Base-by-base conservation (phyloP, 2,329 filamentous ascomycete genomes). In the Epichloe scottii region DNA sequence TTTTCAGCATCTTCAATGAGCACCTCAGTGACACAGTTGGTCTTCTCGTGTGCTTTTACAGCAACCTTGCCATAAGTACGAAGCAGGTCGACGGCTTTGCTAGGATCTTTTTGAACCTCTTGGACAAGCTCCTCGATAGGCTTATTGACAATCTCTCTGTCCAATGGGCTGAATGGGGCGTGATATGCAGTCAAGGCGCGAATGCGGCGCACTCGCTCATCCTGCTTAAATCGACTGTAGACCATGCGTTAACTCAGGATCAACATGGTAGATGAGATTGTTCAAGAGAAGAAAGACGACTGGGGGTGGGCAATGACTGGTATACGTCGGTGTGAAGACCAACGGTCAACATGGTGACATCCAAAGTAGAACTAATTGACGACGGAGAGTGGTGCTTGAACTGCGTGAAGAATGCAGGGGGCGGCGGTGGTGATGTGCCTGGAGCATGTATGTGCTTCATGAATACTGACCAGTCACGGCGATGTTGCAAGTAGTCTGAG, bases 21-120 rank as follows among this genome's bases (percentile, higher is more conserved):
- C 51, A 96, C 73, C 68, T 96, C 90, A 0, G 91, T 96, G 12
- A 94, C 69, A 62, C 88, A 94, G 66, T 96, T 96, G 2, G 89
- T 95, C 68, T 85, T 85, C 55, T 84, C 77, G 37, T 96, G 91
- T 1, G 89, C 90, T 61, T 82, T 84, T 49, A 95, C 65, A 0
- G 90, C 86, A 19, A 91, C 83, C 67, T 94, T 95, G 60, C 86
- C 86, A 64, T 96, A 97, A 11, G 89, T 82, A 53, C 75, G 81
- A n/a, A 96, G 79, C 45, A 96, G 78, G 54, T 89, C 82, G 23
- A 84, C 64, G 0, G 90, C 83, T 12, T 77, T 75, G 46, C 81
- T 72, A 49, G 73, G 68, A 43, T 82, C 77, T n/a, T 79, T 76
- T 34, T 91, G 87, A 3, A 95, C 85, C 69, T 85, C 79, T 54